A percentile compares a stretch with the other conserved stretches of the same genome.
Conservation (phyloP, 2,329 filamentous ascomycete genomes). For the Madurella mycetomatis region DNA sequence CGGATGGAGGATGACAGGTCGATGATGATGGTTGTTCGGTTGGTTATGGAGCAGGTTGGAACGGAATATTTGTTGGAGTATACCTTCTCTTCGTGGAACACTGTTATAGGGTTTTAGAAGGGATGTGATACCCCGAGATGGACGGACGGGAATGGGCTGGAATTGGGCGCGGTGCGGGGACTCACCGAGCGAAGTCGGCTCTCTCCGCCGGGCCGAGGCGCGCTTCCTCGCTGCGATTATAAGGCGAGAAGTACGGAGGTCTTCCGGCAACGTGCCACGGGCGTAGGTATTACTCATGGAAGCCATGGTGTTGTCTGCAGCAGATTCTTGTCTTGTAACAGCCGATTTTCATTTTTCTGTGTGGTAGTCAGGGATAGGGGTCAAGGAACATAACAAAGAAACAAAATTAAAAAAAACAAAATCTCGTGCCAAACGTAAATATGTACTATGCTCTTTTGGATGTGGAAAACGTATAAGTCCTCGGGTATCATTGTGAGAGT, state of each 20-base stretch:
- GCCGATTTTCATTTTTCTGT: not conserved
- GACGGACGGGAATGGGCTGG: not conserved
- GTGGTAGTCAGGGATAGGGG: slow-evolving; percentile 14
- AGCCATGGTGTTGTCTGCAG: not conserved
- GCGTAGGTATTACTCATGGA: not conserved
- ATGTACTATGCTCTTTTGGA: too few species aligned
- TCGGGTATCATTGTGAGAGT: slow-evolving; percentile 3
- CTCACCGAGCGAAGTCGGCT: too few species aligned
- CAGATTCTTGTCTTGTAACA: not conserved
- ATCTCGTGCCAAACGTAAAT: too few species aligned
- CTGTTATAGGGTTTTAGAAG: slow-evolving; percentile 21
- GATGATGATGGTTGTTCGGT: not conserved
- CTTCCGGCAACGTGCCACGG: not conserved
- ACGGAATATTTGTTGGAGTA: slow-evolving; percentile 15
- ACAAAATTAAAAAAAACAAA: not conserved
- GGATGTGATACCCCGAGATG: slow-evolving; percentile 18
- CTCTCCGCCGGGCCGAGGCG: too few species aligned
- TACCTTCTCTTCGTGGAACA: slow-evolving; percentile 17
- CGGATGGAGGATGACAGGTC: not conserved
- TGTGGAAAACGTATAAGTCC: too few species aligned
- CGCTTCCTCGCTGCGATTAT: not conserved
- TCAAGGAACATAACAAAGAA: slow-evolving; percentile 6
- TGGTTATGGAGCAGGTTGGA: slow-evolving; percentile 5
- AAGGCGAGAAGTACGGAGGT: not conserved
- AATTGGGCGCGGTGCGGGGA: not conserved